phyloP scores from a whole-genome alignment of 176 grass and related monocot genomes.

The Eragrostis nindensis region DNA sequence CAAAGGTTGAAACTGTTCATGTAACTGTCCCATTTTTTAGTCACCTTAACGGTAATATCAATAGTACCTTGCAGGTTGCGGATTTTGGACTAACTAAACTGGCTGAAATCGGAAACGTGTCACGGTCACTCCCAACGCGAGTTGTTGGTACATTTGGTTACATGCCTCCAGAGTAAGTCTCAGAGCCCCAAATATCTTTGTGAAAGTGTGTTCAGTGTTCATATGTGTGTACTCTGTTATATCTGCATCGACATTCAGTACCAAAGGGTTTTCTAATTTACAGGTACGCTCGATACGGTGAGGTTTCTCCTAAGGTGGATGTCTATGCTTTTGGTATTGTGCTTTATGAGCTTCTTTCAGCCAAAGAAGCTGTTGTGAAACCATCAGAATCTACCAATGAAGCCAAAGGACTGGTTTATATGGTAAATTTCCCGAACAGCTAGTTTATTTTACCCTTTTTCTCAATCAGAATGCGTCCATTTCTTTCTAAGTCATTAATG shows the following conservation, averaged over 20 bases:
- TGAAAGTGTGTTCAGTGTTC: background rate
- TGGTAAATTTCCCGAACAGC: slow-evolving; percentile 41
- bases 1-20: slow-evolving; percentile 53
- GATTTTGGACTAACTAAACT: slow-evolving; percentile 87
- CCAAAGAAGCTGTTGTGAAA: slow-evolving; percentile 68
- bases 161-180: slow-evolving; percentile 81
- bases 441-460: background rate
- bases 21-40: slow-evolving; percentile 2
- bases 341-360: slow-evolving; percentile 84
- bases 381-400: slow-evolving; percentile 39
- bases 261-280: slow-evolving; percentile 6
- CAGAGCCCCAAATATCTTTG: background rate
- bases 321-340: slow-evolving; percentile 80
- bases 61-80: slow-evolving; percentile 58
- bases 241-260: slow-evolving; percentile 10
- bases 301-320: slow-evolving; percentile 77
- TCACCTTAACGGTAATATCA: slow-evolving; percentile 27
- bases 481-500: background rate
- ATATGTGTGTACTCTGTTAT: background rate
- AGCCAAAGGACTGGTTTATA: slow-evolving; percentile 48
- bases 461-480: background rate
- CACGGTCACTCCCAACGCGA: slow-evolving; percentile 44
- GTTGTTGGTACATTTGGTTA: slow-evolving; percentile 88
- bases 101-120: slow-evolving; percentile 51
- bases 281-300: slow-evolving; percentile 76